phyloP scores from a whole-genome alignment of 805 yeast genomes.

The Yamadazyma olivae region DNA sequence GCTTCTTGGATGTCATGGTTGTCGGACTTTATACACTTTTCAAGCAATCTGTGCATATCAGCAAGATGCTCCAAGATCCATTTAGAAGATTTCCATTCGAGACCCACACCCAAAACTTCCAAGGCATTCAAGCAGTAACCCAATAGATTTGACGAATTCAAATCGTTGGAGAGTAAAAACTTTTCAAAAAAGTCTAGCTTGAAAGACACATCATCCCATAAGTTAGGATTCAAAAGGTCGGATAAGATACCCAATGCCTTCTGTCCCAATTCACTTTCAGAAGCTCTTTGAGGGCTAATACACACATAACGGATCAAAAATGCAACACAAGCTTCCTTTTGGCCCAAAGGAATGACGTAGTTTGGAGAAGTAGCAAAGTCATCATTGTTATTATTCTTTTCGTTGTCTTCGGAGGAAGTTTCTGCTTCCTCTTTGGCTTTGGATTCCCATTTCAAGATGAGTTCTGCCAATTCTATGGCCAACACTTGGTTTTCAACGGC shows the following conservation, averaged over 20 bases:
- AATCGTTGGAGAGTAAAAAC: slow-evolving; percentile 74
- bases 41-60: slow-evolving; percentile 69
- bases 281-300: slow-evolving; percentile 77
- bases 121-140: slow-evolving; percentile 87
- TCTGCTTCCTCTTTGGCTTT: slow-evolving; percentile 29
- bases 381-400: slow-evolving; percentile 6
- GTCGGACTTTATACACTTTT: slow-evolving; percentile 76
- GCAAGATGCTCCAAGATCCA: slow-evolving; percentile 78
- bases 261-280: slow-evolving; percentile 79
- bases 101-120: slow-evolving; percentile 80
- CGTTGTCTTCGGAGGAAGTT: not conserved
- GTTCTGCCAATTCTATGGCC: slow-evolving; percentile 86
- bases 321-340: slow-evolving; percentile 86
- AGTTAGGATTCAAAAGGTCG: slow-evolving; percentile 63
- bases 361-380: slow-evolving; percentile 47
- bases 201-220: slow-evolving; percentile 89
- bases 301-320: slow-evolving; percentile 86
- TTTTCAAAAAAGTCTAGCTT: slow-evolving; percentile 86
- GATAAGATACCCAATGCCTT: slow-evolving; percentile 78
- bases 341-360: slow-evolving; percentile 68
- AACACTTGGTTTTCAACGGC: slow-evolving; percentile 77
- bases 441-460: slow-evolving; percentile 83
- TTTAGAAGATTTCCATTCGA: slow-evolving; percentile 68
- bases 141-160: slow-evolving; percentile 62
- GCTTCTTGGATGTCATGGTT: slow-evolving; percentile 86